Evolutionary conservation across 805 yeast species (phyloP), one percentile per base, ranked within the genome.

Genomic region (Metschnikowia henanensis): DNA sequence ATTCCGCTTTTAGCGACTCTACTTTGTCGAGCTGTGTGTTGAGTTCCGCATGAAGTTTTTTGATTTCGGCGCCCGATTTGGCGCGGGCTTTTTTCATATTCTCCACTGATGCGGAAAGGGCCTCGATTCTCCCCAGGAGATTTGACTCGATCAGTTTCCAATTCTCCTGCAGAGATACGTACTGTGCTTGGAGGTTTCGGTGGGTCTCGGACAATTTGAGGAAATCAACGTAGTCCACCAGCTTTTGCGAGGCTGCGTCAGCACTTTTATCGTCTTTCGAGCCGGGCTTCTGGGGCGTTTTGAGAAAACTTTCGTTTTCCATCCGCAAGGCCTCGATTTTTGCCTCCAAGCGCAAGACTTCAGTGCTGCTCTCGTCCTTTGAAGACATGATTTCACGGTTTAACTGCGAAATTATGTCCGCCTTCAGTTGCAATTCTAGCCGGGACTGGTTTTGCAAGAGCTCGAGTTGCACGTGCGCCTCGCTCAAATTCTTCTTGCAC

Each of bases 81-180:
- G 45, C 26, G 38, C 64, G 64, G 26, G 45, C 30, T 12, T 40
- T 43, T 37, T 65, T 68, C 36, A 62, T 29, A 5, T 51, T 35
- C 6, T 69, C 73, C 12, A 67, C 43, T 6, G 62, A 44, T n/a
- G 49, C 34, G 3, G 60, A 43, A 21, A 72, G 51, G 5, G 61
- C 63, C 28, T 70, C 75, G 6, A 77, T 58, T 40, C 80, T 80
- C 37, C 56, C 59, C 45, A 77, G 76, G 46, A 89, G 70, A 3
- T 80, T 72, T 30, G 84, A 76, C 61, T 94, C 97, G 33, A 89
- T 81, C 16, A 81, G 68, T 44, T 84, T 83, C 95, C 96, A 88
- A 60, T 84, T 87, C 50, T 83, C 88, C 44, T 84, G 84, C 0
- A 92, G 85, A 13, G 82, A 75, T 6, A 86, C 76, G 51, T 87